Evolutionary conservation across 805 yeast species (phyloP), one percentile per base, ranked within the genome.

Genomic region (Metschnikowia koreensis): DNA sequence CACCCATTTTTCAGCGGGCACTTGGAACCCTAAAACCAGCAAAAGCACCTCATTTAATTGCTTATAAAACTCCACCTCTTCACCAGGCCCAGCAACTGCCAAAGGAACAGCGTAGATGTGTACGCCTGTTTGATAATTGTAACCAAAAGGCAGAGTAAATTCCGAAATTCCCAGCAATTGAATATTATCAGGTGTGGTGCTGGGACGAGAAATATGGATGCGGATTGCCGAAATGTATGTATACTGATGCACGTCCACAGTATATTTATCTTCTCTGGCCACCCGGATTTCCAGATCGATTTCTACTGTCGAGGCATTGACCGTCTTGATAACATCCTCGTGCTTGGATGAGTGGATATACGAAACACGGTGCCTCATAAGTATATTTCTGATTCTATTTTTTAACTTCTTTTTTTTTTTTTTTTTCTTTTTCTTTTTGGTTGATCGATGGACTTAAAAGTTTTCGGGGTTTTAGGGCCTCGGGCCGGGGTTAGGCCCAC

Each of bases 61-160:
- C 1, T 54, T 37, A 48, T 52, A 66, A 50, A 71, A 73, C n/a
- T 31, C 50, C 1, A 37, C 52, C 5, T 50, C 48, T 7, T 54
- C 57, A 8, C 42, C 47, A 2, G 43, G 58, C n/a, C 48, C 56
- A n/a, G 45, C 46, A 7, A 38, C 48, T 2, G 39, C 49, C n/a
- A 51, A 40, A 1, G 77, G 77, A 11, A 53, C 57, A 1, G 63
- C 68, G 54, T 71, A 70, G 2, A 73, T 54, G 41, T 63, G 68
- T 39, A 69, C 50, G 1, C 75, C 76, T 3, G 38, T 34, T 11
- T 57, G 53, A 45, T 58, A 60, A 29, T 63, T 52, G 51, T 65
- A 68, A 36, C 64, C 65, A 56, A 70, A 72, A 1, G 70, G 51
- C 16, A 4, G 22, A 36, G n/a, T n/a, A 15, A 13, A 12, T 36